Evolutionary conservation across 2,329 filamentous ascomycete genomes (phyloP), one percentile per base, ranked within the genome.

Genomic region (Nothomitra cinnamomea): DNA sequence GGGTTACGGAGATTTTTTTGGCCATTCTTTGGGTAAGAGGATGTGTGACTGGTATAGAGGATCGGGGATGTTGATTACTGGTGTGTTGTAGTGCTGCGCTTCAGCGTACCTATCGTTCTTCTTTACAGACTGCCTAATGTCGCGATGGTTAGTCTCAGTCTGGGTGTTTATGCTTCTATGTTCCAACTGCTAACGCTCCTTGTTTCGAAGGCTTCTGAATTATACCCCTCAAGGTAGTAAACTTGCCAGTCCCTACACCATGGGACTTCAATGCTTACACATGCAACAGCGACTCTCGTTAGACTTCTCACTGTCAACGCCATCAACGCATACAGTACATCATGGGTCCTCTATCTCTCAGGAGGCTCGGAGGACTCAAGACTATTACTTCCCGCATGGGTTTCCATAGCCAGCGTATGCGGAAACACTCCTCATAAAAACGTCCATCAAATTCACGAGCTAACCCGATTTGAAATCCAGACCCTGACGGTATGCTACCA

Each of bases 111-210:
- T 88, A 56, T 84, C 83, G 51, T 89, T 87, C 67, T 85, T 87
- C 70, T 89, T 89, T 64, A 85, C 83, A 55, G 85, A 89, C 68
- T 87, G 84, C 66, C 76, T 89, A 61, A 88, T 89, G 84, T 87
- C 83, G 57, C 74, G 85, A 68, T 89, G 85, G 83, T 85, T 41
- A 54, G 51, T 17, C 36, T 32, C 13, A 2, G 22, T 25, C 8
- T 28, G 40, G 4, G 53, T 47, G 28, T 55, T 49, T 32, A 28
- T 41, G 36, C 38, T 10, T 32, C 48, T 12, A 25, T 28, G 43
- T 5, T n/a, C 5, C 6, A n/a, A n/a, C 17, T 52, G 25, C 57
- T 57, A 36, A 59, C 53, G n/a, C n/a, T 40, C 38, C 55, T 42
- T 40, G 38, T 54, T 21, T 28, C 36, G 6, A 55, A 85, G 83